Base-by-base conservation (phyloP, 148 eudicot genomes). In the Spergularia bocconei region DNA sequence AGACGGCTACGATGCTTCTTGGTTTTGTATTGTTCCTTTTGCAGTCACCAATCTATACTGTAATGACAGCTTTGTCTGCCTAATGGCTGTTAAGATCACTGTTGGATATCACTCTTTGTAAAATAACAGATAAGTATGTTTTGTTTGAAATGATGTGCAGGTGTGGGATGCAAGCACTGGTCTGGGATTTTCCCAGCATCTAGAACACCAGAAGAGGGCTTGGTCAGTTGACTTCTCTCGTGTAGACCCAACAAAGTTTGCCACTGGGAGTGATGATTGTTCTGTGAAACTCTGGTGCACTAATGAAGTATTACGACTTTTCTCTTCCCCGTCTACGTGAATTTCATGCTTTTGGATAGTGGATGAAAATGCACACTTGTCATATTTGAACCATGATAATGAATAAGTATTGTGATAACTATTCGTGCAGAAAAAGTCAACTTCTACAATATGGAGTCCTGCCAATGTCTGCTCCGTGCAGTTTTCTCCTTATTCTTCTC, bases 181-280 rank as follows among this genome's bases (percentile, higher is more conserved):
- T 53, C 82, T 87, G 69, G 85, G 41, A 38, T 83, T 86, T 74
- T 79, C 86, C 61, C 87, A 84, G 61, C 82, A 80, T 74, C 57
- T 19, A n/a, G 99, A 92, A 78, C 99, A 95, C 70, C 74, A 75
- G 59, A 85, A 85, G 78, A 88, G 99, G 80, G 94, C 96, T 74
- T 95, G 99, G 99, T 89, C 99, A 68, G 89, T 95, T 75, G 97
- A 95, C 82, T 92, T 92, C 63, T 95, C 99, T 61, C 88, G 57
- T 47, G 87, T 84, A 38, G 94, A 90, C 76, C 97, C 99, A 14
- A 88, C 84, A 54, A 92, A 75, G 63, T 80, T 92, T 19, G 97
- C 91, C 61, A 95, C 91, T 79, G 99, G 92, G 72, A 83, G 99
- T 79, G 99, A 95, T 73, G 99, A 95, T 79, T 79, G 90, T 69